These are phyloP conservation scores for Trichosporon sp. DNA, from an alignment of 1,284 basidiomycete genomes.

Conservation along the genomic window DNA sequence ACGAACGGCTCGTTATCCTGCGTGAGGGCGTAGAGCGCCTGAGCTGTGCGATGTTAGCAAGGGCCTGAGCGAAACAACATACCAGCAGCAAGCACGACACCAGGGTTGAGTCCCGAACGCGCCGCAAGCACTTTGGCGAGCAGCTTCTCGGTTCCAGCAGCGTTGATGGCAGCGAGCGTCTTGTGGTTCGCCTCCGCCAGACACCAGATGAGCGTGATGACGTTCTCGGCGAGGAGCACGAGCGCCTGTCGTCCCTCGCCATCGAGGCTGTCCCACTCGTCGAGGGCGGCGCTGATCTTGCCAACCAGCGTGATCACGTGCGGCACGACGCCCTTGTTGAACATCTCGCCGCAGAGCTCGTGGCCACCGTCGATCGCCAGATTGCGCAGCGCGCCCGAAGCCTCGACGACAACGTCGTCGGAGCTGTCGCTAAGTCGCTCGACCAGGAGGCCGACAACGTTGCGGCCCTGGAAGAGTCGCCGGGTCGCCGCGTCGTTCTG, in stretches of 20 bases:
- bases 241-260: slow-evolving; percentile 63
- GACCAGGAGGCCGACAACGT: slow-evolving; percentile 79
- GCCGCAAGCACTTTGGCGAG: slow-evolving; percentile 74
- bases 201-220: slow-evolving; percentile 86
- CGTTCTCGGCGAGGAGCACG: slow-evolving; percentile 81
- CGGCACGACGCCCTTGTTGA: slow-evolving; percentile 82
- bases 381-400: slow-evolving; percentile 77
- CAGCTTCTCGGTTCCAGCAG: slow-evolving; percentile 67
- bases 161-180: slow-evolving; percentile 77
- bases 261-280: neutral
- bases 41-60: slow-evolving; percentile 53
- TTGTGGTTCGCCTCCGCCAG: slow-evolving; percentile 79
- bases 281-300: slow-evolving; percentile 27
- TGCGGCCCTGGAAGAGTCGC: slow-evolving; percentile 79
- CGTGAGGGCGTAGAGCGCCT: slow-evolving; percentile 82
- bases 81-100: slow-evolving; percentile 74
- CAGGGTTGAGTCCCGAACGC: slow-evolving; percentile 60
- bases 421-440: slow-evolving; percentile 73
- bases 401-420: slow-evolving; percentile 80
- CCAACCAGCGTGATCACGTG: slow-evolving; percentile 46
- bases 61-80: slow-evolving; percentile 16
- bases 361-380: slow-evolving; percentile 88
- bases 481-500: slow-evolving; percentile 82
- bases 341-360: slow-evolving; percentile 92
- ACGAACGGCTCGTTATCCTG: slow-evolving; percentile 74